phyloP scores from a whole-genome alignment of 129 eudicot genomes.

The Helichrysum umbraculigerum region DNA sequence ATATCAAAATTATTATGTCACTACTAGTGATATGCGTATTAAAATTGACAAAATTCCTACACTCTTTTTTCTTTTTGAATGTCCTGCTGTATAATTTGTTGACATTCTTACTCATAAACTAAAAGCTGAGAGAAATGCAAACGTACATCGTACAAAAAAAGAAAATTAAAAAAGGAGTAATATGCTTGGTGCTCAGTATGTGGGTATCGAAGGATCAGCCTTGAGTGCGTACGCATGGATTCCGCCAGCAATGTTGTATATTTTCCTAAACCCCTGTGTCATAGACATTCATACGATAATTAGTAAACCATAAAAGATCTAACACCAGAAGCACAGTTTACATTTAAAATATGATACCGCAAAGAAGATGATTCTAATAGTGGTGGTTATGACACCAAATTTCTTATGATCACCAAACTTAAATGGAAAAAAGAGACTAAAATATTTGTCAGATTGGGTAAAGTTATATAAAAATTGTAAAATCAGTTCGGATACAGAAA shows the following conservation, averaged over 20 bases:
- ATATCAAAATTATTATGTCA: no score
- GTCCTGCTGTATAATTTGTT: not conserved
- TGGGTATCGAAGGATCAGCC: constrained; percentile 80
- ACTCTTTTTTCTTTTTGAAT: not conserved
- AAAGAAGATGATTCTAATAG: not conserved
- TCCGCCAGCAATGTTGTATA: constrained; percentile 85
- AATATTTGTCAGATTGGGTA: not conserved
- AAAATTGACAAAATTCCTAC: not conserved
- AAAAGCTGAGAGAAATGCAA: not conserved
- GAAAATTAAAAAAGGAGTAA: not conserved
- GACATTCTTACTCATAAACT: not conserved
- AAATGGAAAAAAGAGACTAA: not conserved
- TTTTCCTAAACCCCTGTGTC: constrained; percentile 83
- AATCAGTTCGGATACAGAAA: not conserved
- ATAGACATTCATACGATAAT: not conserved
- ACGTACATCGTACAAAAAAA: not conserved
- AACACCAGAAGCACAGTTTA: not conserved
- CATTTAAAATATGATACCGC: not conserved
- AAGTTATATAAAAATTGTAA: no score
- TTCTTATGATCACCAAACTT: not conserved
- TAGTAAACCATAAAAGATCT: not conserved
- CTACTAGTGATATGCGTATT: no score
- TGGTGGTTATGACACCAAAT: not conserved
- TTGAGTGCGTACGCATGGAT: constrained; percentile 89
- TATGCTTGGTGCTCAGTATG: constrained; percentile 44